A percentile compares a stretch with the other conserved stretches of the same genome.
phyloP scores from a whole-genome alignment of 2,329 filamentous ascomycete genomes.

The Xylaria multiplex region DNA sequence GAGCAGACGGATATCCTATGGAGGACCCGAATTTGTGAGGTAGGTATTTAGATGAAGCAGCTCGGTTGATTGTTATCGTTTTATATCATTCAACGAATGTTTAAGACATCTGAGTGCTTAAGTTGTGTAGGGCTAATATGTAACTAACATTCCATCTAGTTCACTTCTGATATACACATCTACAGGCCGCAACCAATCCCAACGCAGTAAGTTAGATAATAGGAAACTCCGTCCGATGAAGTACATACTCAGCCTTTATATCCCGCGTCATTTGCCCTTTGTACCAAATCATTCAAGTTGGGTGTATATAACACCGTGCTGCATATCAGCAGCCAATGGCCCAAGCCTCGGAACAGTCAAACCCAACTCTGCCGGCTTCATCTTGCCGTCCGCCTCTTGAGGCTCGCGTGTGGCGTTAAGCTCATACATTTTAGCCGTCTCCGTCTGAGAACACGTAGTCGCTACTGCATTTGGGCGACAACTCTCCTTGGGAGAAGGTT shows the following conservation, averaged over 20 bases:
- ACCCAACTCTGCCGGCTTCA: slow-evolving; percentile 24
- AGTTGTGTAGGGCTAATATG: not conserved
- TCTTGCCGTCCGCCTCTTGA: slow-evolving; percentile 13
- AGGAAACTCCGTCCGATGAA: not conserved
- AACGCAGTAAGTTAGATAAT: not conserved
- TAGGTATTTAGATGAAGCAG: too few relatives aligned
- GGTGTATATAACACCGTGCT: not conserved
- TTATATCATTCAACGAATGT: not conserved
- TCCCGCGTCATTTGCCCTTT: not conserved
- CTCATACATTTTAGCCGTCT: not conserved
- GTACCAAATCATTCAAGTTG: not conserved
- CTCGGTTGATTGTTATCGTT: not conserved
- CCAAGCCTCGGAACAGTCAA: not conserved
- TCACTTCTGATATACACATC: not conserved
- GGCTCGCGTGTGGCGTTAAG: slow-evolving; percentile 12
- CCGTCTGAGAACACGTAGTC: not conserved
- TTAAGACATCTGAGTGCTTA: not conserved
- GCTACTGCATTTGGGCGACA: not conserved
- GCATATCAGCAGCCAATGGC: too few relatives aligned
- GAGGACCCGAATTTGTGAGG: too few relatives aligned
- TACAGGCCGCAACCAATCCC: not conserved
- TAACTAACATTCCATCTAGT: not conserved
- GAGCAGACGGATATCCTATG: not conserved
- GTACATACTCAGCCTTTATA: not conserved
- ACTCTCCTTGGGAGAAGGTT: not conserved